These are phyloP conservation scores for Solanum bukasovii DNA, from an alignment of 257 asterid species.

Conservation along the genomic window DNA sequence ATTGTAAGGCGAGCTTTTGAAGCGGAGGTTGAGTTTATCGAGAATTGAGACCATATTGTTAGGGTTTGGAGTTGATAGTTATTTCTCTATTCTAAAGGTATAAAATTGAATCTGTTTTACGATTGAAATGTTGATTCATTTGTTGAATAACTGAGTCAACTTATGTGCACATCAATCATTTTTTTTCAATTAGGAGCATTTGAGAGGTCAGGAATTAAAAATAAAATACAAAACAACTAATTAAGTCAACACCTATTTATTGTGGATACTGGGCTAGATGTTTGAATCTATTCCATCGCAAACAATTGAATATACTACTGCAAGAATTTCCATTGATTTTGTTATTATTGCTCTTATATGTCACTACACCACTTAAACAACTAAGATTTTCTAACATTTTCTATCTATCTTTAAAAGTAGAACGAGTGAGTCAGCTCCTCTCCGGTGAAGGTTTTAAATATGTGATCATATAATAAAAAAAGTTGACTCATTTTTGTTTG, in stretches of 20 bases:
- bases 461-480: not conserved
- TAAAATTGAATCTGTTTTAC: not conserved
- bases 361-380: not conserved
- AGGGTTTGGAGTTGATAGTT: not conserved
- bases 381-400: not conserved
- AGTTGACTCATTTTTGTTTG: not conserved
- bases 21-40: not conserved
- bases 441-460: not conserved
- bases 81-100: not conserved
- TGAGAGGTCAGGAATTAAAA: not conserved
- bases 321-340: not conserved
- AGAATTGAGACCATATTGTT: not conserved
- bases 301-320: not conserved
- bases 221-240: not conserved
- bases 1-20: not conserved
- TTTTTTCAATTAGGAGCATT: no score
- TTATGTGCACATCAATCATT: no score
- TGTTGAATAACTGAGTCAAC: no score
- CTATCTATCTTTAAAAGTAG: not conserved
- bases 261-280: not conserved
- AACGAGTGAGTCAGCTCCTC: not conserved
- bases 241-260: not conserved
- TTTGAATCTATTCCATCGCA: not conserved
- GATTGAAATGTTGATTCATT: no score
- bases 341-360: not conserved